Evolutionary conservation across 768 basidiomycete genomes (phyloP).

Genomic region (Lactarius vividus): DNA sequence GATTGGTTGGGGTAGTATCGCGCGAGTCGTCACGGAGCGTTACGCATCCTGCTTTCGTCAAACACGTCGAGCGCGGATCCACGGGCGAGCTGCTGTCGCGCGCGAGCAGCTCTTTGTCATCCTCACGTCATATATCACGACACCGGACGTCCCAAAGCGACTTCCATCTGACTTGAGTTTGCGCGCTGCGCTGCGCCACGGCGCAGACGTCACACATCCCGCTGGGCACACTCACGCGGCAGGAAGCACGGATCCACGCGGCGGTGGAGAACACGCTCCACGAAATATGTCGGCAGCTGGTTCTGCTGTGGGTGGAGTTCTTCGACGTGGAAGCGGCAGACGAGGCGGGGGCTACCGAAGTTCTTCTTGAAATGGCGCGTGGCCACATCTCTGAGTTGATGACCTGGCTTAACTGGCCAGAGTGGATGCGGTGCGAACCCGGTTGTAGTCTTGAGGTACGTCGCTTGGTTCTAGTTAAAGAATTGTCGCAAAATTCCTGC

Average conservation of each 20-base stretch:
- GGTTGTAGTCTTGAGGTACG: slow-evolving; percentile 26
- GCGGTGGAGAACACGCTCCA: slow-evolving; percentile 17
- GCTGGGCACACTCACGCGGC: slow-evolving; percentile 18
- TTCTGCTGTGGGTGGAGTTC: slow-evolving; percentile 23
- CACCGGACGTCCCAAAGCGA: slow-evolving; percentile 18
- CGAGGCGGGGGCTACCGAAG: background rate
- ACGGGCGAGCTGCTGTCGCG: slow-evolving; percentile 8
- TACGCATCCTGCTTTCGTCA: slow-evolving; percentile 33
- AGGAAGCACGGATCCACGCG: slow-evolving; percentile 21
- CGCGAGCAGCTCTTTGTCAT: slow-evolving; percentile 23
- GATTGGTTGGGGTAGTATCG: slow-evolving; percentile 45
- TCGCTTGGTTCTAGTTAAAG: background rate
- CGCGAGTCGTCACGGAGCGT: slow-evolving; percentile 42
- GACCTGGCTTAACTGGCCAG: slow-evolving; percentile 30
- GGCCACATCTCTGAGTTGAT: slow-evolving; percentile 22
- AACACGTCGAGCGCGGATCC: background rate
- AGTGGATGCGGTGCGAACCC: slow-evolving; percentile 26
- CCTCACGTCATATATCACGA: slow-evolving; percentile 35
- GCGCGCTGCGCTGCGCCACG: slow-evolving; percentile 25
- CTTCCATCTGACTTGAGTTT: slow-evolving; percentile 11
- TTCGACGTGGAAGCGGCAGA: slow-evolving; percentile 27
- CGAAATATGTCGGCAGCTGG: slow-evolving; percentile 26
- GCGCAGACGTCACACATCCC: slow-evolving; percentile 11
- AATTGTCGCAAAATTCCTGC: too few relatives aligned
- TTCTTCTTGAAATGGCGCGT: slow-evolving; percentile 1